Conservation (phyloP, 495 filamentous ascomycete genomes). For the Neurospora cerealis region DNA sequence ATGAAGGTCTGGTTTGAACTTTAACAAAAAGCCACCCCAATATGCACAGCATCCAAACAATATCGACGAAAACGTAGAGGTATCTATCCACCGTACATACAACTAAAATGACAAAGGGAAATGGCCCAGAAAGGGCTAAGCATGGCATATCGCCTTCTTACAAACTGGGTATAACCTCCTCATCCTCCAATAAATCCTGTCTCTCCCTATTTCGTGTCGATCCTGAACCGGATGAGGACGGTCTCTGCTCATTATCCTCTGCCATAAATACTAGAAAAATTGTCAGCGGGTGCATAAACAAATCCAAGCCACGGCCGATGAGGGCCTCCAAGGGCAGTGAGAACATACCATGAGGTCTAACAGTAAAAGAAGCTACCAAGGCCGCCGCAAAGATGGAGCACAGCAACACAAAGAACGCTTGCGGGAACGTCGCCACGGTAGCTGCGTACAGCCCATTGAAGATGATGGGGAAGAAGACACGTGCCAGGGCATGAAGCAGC, state of each 20-base stretch:
- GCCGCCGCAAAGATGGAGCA: conserved; percentile 54
- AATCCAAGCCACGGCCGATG: not conserved
- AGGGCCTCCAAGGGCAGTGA: not conserved
- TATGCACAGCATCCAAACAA: not conserved
- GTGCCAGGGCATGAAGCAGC: conserved; percentile 70
- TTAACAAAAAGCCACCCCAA: not conserved
- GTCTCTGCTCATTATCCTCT: conserved; percentile 7
- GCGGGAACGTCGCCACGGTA: conserved; percentile 68
- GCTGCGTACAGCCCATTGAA: conserved; percentile 78
- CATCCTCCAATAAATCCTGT: conserved; percentile 15
- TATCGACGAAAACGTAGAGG: not conserved
- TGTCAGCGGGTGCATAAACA: not conserved
- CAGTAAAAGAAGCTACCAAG: conserved; percentile 54
- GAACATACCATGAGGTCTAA: conserved; percentile 62
- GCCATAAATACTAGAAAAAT: conserved; percentile 14
- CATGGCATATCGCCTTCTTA: not conserved
- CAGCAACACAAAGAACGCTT: conserved; percentile 74
- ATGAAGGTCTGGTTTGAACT: too few relatives aligned
- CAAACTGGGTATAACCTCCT: conserved; percentile 16
- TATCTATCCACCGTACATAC: not conserved
- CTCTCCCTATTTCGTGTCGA: not conserved
- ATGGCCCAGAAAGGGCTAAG: not conserved
- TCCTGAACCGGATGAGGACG: not conserved
- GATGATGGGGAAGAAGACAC: conserved; percentile 66
- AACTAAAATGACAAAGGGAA: not conserved